A percentile compares a stretch with the other conserved stretches of the same genome.
Conservation (phyloP, 768 basidiomycete species). For the Auriscalpium vulgare region DNA sequence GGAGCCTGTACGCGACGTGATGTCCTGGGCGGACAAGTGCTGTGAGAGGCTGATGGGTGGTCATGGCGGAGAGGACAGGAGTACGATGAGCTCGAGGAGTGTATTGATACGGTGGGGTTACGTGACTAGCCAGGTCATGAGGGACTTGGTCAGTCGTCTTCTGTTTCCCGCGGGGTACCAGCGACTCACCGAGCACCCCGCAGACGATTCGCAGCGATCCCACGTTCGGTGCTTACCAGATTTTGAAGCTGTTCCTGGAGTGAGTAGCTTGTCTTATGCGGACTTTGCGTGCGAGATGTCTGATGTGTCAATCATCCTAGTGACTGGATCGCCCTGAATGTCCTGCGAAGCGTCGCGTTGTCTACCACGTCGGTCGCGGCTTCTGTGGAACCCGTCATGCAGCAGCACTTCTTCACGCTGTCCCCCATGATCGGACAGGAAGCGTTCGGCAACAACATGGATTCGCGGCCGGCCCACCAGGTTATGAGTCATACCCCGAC, state of each 20-base stretch:
- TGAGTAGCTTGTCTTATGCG: slow-evolving; percentile 30
- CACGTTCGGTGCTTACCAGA: slow-evolving; percentile 89
- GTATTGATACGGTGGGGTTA: slow-evolving; percentile 89
- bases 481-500: slow-evolving; percentile 78
- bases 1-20: slow-evolving; percentile 80
- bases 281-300: slow-evolving; percentile 10
- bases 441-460: slow-evolving; percentile 53
- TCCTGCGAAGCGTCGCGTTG: slow-evolving; percentile 76
- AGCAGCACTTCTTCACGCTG: slow-evolving; percentile 79
- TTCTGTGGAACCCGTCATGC: slow-evolving; percentile 87
- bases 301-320: slow-evolving; percentile 30
- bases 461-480: slow-evolving; percentile 46
- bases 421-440: slow-evolving; percentile 90
- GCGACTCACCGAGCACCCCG: background rate
- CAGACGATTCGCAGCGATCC: slow-evolving; percentile 91
- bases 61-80: slow-evolving; percentile 63
- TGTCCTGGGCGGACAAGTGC: slow-evolving; percentile 89
- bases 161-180: background rate
- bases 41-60: slow-evolving; percentile 77
- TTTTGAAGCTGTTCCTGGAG: slow-evolving; percentile 87
- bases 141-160: slow-evolving; percentile 61
- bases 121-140: slow-evolving; percentile 89
- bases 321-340: slow-evolving; percentile 89
- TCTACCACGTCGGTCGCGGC: slow-evolving; percentile 89
- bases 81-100: slow-evolving; percentile 79